Evolutionary conservation across 2,329 filamentous ascomycete genomes (phyloP), one percentile per base, ranked within the genome.

Genomic region (Alternaria sp.): DNA sequence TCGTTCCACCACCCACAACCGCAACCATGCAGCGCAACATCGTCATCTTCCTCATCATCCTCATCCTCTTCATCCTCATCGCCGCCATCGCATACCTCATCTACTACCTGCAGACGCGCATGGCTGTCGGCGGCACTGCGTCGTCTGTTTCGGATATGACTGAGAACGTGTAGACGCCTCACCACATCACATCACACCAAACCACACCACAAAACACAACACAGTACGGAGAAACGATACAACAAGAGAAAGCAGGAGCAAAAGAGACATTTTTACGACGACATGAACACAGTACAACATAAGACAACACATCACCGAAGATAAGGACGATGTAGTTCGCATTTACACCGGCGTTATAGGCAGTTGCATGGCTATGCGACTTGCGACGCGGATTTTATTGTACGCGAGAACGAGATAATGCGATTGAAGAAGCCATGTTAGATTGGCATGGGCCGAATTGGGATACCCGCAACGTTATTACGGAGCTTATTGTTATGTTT

Each of bases 1-100:
- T 46, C 15, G 36, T 45, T 2, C 36, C 10, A 19, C 25, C 7
- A 13, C 19, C 40, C n/a, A 19, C 45, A 52, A 47, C 47, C 58
- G 53, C 62, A 64, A 81, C 54, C 49, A 85, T 85, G 83, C 77
- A 83, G 76, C 82, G 83, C 77, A 85, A 85, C 77, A 77, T 85
- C 67, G 83, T 83, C 78, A 83, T 85, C 78, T 83, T 83, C 76
- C 77, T 84, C 71, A 85, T 85, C 76, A 81, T 85, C 75, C 80
- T 85, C 70, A 81, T 85, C 75, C 83, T 85, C 71, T 84, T 85
- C 79, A 78, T 85, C 72, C 78, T 85, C 54, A 81, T 85, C 56
- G 81, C 81, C 28, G 72, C 83, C 26, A 83, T 85, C 75, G 83
- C 79, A 49, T 85, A 84, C 75, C 67, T 78, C 47, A 85, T 85